These are phyloP conservation scores for Neonectria sp. DNA, from an alignment of 2,329 filamentous ascomycete species.

Conservation along the genomic window DNA sequence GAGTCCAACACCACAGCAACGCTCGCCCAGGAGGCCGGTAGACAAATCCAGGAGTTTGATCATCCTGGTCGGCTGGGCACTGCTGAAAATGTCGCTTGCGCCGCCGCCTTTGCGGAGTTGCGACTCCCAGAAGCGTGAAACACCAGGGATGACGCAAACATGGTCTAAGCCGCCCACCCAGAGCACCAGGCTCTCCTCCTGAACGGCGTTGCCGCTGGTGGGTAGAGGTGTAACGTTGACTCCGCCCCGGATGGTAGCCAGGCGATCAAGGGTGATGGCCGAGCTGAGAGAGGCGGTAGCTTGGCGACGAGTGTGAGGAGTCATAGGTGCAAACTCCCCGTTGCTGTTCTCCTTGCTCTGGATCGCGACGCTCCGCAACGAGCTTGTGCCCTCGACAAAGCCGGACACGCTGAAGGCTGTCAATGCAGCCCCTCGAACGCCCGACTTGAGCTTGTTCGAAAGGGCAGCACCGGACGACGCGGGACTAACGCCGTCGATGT, in stretches of 20 bases:
- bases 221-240: constrained; percentile 65
- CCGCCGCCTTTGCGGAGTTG: constrained; percentile 67
- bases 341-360: constrained; percentile 56
- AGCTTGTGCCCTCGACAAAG: constrained; percentile 72
- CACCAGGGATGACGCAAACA: constrained; percentile 69
- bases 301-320: constrained; percentile 72
- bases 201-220: constrained; percentile 57
- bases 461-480: constrained; percentile 58
- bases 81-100: constrained; percentile 70
- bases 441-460: constrained; percentile 65
- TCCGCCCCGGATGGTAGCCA: constrained; percentile 67
- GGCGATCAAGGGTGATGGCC: constrained; percentile 63
- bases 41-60: constrained; percentile 67
- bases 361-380: constrained; percentile 60
- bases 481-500: constrained; percentile 72
- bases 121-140: constrained; percentile 73
- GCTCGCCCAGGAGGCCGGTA: constrained; percentile 70
- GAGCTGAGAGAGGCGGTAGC: constrained; percentile 62
- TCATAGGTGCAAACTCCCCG: constrained; percentile 75
- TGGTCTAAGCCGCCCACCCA: constrained; percentile 72
- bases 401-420: constrained; percentile 72
- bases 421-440: constrained; percentile 70
- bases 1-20: constrained; percentile 67
- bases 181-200: constrained; percentile 69
- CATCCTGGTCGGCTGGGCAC: constrained; percentile 69